Percentiles rank a stretch among this genome's conserved stretches.
Evolutionary conservation across 2,329 filamentous ascomycete genomes (phyloP).

Genomic region (Trichophyton simii): DNA sequence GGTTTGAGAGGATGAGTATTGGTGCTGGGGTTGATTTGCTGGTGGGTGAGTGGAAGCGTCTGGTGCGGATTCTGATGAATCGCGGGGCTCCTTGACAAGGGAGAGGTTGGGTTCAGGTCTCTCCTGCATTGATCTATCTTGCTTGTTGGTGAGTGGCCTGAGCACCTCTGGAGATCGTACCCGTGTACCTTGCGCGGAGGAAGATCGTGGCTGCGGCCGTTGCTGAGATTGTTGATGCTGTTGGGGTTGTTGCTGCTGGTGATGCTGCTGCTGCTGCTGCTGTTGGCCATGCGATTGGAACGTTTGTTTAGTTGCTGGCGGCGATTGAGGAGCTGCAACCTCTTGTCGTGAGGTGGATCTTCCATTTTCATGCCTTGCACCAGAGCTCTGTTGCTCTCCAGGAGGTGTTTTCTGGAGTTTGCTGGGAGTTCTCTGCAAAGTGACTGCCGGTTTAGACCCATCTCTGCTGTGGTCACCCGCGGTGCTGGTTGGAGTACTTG

Average conservation of each 20-base stretch:
- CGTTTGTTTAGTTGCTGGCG: neutral
- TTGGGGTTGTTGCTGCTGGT: neutral
- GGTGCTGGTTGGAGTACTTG: conserved; percentile 33
- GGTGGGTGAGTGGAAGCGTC: neutral
- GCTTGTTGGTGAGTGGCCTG: neutral
- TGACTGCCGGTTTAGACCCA: conserved; percentile 24
- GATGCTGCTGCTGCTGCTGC: neutral
- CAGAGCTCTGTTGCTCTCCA: conserved; percentile 40
- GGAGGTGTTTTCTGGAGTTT: conserved; percentile 60
- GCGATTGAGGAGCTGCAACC: neutral
- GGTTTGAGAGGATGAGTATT: neutral
- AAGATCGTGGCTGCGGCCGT: neutral
- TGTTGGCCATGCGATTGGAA: neutral
- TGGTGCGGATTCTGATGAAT: neutral
- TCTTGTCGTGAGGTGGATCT: conserved; percentile 5
- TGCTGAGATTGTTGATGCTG: neutral
- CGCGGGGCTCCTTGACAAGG: neutral
- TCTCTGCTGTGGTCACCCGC: conserved; percentile 32
- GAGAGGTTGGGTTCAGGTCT: neutral
- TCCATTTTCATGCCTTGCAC: conserved; percentile 3
- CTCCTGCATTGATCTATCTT: neutral
- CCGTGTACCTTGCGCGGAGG: neutral
- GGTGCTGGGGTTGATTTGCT: neutral
- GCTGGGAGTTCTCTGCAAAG: conserved; percentile 46
- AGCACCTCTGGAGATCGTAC: conserved; percentile 1